Evolutionary conservation across 345 rosid species (phyloP).

Genomic region (Syzygium aromaticum): DNA sequence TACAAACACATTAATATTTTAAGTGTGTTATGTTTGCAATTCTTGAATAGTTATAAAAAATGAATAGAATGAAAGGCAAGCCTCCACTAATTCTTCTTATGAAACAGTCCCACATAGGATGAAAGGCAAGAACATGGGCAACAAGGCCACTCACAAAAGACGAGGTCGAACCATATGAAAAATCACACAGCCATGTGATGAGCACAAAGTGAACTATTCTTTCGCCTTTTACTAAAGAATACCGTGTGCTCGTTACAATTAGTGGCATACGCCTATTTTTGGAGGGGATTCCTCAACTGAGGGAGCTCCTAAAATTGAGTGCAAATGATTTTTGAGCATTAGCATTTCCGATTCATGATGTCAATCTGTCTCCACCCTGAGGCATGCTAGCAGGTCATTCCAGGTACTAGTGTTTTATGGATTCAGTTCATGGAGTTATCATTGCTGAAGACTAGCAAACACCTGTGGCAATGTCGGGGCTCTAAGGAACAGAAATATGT

Average conservation of each 20-base stretch:
- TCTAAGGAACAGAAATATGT: not conserved
- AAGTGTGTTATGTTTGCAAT: too few relatives aligned
- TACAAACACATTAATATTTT: too few relatives aligned
- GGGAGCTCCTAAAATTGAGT: too few relatives aligned
- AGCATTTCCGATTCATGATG: too few relatives aligned
- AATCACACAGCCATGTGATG: not conserved
- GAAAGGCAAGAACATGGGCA: not conserved
- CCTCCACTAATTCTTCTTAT: not conserved
- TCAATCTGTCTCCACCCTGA: too few relatives aligned
- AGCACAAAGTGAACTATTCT: slow-evolving; percentile 39
- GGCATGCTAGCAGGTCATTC: too few relatives aligned
- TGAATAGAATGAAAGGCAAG: not conserved
- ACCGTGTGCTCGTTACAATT: slow-evolving; percentile 16
- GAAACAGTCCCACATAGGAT: not conserved
- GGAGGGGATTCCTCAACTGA: not conserved
- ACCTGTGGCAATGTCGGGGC: not conserved
- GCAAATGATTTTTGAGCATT: not conserved
- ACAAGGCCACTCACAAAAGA: not conserved
- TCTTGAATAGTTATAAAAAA: too few relatives aligned
- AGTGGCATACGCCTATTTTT: slow-evolving; percentile 19
- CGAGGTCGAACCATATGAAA: not conserved
- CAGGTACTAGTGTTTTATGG: too few relatives aligned
- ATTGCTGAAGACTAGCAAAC: not conserved
- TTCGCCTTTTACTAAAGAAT: slow-evolving; percentile 49
- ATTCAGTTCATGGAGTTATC: not conserved